Base-by-base conservation (phyloP, 2,329 filamentous ascomycete genomes). In the Claviceps arundinis region DNA sequence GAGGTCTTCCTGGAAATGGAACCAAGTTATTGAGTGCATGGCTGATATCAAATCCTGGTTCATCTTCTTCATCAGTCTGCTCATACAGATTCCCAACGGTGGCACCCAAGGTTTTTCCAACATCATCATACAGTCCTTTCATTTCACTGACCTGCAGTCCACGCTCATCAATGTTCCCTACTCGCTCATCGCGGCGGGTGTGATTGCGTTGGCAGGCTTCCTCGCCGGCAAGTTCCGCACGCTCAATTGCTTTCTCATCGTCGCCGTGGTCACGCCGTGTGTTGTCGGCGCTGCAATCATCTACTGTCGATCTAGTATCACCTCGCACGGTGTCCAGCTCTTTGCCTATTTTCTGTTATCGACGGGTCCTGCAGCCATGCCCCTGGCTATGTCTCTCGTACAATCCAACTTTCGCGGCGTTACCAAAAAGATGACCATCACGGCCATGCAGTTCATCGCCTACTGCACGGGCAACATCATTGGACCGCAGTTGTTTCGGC, bases 381-480 rank as follows among this genome's bases (percentile, higher is more conserved):
- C 78, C 0, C 69, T 82, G 1, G 70, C 71, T 11, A 70, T 81
- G 64, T 73, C 77, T 0, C 70, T 81, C 0, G 72, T 79, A 3
- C 74, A 77, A 59, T 69, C 74, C 16, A 80, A 81, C 59, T 77
- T 73, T 56, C 70, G 73, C 13, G 77, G 77, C 16, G 73, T 78
- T 19, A 78, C 77, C 37, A 81, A 81, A 67, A 81, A 80, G 62
- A 77, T 78, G 70, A 78, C 76, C 6, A 73, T 80, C 52, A 80
- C 75, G 1, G 75, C 75, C 0, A 58, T 80, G 57, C 61, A 80
- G 4, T 79, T 81, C 56, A 59, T 79, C 9, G 73, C 71, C 3
- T 81, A 80, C 57, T 80, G 77, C 50, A 63, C 69, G 1, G 77
- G 77, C 1, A 81, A 80, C 54, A 78, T 81, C 46, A 66, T 69